Conservation (phyloP, 768 basidiomycete species). For the Suillus subaureus region DNA sequence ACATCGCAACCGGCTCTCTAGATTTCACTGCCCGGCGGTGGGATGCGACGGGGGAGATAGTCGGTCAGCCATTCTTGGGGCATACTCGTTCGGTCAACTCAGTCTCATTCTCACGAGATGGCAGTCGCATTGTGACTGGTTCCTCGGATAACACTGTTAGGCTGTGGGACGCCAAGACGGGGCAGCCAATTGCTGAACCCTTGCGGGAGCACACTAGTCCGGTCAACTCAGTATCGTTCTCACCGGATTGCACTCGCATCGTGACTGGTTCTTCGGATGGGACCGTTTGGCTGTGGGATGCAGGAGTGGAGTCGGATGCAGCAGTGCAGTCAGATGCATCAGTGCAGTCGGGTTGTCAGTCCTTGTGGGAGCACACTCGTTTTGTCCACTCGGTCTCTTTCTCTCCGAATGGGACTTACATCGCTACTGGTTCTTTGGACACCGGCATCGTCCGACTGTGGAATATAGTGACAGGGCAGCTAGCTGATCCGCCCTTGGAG, state of each 20-base stretch:
- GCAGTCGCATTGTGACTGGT: constrained; percentile 10
- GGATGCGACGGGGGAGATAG: constrained; percentile 13
- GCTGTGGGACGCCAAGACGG: constrained; percentile 2
- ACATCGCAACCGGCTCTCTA: constrained; percentile 11
- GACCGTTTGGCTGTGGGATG: constrained; percentile 15
- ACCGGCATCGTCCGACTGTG: constrained; percentile 18
- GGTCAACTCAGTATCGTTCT: constrained; percentile 15
- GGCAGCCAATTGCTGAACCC: background rate
- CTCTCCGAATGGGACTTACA: constrained; percentile 19
- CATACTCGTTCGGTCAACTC: constrained; percentile 12
- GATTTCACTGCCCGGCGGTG: constrained; percentile 14
- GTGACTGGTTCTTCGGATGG: constrained; percentile 11
- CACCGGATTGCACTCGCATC: constrained; percentile 16
- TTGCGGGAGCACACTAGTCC: constrained; percentile 11
- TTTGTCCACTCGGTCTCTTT: constrained; percentile 19
- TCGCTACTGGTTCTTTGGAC: constrained; percentile 23
- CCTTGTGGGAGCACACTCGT: constrained; percentile 17
- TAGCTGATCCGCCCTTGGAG: background rate
- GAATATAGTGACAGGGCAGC: constrained; percentile 11
- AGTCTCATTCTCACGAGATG: constrained; percentile 20
- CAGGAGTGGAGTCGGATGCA: background rate
- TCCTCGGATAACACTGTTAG: constrained; percentile 2
- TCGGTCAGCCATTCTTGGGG: constrained; percentile 10
- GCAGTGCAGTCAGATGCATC: too few relatives aligned
- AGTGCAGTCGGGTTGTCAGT: background rate